Evolutionary conservation across 2,329 filamentous ascomycete species (phyloP).

Genomic region (Trichoderma sp.): DNA sequence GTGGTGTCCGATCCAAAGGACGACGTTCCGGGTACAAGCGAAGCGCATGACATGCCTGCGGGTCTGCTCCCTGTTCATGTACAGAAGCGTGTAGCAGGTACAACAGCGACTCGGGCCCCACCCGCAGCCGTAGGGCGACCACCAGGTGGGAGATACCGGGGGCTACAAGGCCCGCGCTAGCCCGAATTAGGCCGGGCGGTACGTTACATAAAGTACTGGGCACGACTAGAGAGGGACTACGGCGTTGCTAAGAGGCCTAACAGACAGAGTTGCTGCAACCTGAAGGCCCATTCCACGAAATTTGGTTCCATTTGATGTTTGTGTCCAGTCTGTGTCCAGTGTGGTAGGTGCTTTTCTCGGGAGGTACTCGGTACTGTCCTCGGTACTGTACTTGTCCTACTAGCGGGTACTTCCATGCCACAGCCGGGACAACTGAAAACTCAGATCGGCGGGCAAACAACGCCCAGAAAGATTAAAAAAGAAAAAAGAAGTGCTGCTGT

Average conservation of each 20-base stretch:
- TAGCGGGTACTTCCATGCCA: neutral
- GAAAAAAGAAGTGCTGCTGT: neutral
- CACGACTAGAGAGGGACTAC: neutral
- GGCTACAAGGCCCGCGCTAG: constrained; percentile 15
- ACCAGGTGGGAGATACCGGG: constrained; percentile 12
- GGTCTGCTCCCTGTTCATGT: constrained; percentile 2
- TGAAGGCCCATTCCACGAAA: neutral
- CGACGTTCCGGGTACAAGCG: constrained; percentile 18
- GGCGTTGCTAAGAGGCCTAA: neutral
- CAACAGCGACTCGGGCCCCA: neutral
- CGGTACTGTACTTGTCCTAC: neutral
- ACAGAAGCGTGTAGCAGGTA: constrained; percentile 11
- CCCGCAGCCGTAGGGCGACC: constrained; percentile 17
- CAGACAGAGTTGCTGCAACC: neutral
- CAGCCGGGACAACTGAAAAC: neutral
- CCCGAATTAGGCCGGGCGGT: constrained; percentile 12
- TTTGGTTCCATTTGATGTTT: neutral
- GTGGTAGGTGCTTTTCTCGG: neutral
- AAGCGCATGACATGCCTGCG: constrained; percentile 16
- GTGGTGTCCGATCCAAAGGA: constrained; percentile 2
- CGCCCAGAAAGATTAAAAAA: neutral
- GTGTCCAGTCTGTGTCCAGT: neutral
- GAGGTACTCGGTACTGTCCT: neutral
- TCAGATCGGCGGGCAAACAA: neutral
- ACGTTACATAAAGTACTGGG: constrained; percentile 19